Base-by-base conservation (phyloP, 208 protist genomes). In the Lotmaria passim region DNA sequence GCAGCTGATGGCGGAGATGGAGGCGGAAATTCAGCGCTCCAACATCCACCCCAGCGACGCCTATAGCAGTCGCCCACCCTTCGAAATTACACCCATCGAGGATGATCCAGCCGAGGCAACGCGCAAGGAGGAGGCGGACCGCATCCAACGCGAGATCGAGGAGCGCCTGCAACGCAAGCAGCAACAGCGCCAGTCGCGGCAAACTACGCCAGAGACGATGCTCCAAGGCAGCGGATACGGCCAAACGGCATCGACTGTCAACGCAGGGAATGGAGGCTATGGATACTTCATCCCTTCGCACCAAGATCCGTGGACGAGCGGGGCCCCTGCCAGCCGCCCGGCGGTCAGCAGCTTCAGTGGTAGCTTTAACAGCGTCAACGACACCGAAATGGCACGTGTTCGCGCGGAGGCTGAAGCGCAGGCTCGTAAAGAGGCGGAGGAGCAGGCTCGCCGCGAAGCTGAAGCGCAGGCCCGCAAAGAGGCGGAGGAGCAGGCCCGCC, bases 1-100 rank as follows among this genome's bases (percentile, higher is more conserved):
- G 14, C 79, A 88, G 36, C 82, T 95, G 24, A 83, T 91, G 82
- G 77, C 89, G 76, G 86, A 94, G 69, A 93, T 94, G 89, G 86
- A 94, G 67, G 69, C 63, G 48, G 82, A 91, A 57, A 81, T 95
- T 23, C 56, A 83, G 41, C 79, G 76, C 8, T 72, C 74, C 30
- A 44, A 77, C 2, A 19, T 19, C 15, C 56, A 69, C 1, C 65
- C 63, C 33, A 43, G 39, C 28, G 33, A 75, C 14, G 43, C 39
- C 3, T 70, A 77, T 63, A 17, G 55, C 0, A 55, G n/a, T 15
- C 67, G 56, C 10, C 79, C 82, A 8, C 72, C 76, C 0, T 85
- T 87, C 51, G 77, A 88, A 52, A 73, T 93, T 36, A 75, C 63
- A 1, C 72, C 82, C 1, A 81, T 85, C 31, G 64, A 72, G 17